Conservation (phyloP, 73 alveolate genomes). For the Strombidium stylifer region DNA sequence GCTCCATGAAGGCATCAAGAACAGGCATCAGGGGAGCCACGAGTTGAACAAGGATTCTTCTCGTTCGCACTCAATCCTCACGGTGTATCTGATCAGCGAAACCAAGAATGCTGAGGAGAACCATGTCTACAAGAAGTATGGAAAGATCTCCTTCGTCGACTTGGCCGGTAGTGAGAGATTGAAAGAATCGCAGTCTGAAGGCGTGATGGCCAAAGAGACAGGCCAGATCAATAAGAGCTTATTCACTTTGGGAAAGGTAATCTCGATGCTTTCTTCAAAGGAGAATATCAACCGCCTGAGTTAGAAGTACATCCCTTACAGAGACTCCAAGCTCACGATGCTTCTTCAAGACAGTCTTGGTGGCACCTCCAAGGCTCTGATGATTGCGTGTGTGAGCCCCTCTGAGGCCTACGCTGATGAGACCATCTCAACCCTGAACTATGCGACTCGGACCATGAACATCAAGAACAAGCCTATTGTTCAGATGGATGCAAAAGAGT, state of each 20-base stretch:
- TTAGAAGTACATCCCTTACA: conserved; percentile 90
- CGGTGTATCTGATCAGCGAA: conserved; percentile 94
- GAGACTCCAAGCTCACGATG: conserved; percentile 98
- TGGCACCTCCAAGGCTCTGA: conserved; percentile 96
- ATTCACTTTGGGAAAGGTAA: conserved; percentile 97
- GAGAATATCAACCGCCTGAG: conserved; percentile 72
- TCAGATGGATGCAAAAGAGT: conserved; percentile 96
- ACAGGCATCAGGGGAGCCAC: conserved; percentile 96
- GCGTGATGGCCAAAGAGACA: conserved; percentile 98
- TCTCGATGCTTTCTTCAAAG: conserved; percentile 65
- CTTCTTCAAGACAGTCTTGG: conserved; percentile 98
- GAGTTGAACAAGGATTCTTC: conserved; percentile 97
- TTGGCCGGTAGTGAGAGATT: conserved; percentile 99
- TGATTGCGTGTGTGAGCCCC: conserved; percentile 98
- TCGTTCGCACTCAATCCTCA: conserved; percentile 93
- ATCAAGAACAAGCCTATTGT: conserved; percentile 97
- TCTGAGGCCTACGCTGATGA: conserved; percentile 91
- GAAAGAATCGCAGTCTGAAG: conserved; percentile 94
- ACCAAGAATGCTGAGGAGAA: conserved; percentile 79
- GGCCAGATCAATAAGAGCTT: conserved; percentile 95
- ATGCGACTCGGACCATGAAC: conserved; percentile 97
- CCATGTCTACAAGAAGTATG: conserved; percentile 93
- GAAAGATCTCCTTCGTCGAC: conserved; percentile 97
- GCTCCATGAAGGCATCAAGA: conserved; percentile 97
- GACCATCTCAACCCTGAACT: conserved; percentile 92